Percentiles rank a stretch among this genome's conserved stretches.
phyloP scores from a whole-genome alignment of 2,329 filamentous ascomycete genomes.

The Trematosphaeria pertusa region DNA sequence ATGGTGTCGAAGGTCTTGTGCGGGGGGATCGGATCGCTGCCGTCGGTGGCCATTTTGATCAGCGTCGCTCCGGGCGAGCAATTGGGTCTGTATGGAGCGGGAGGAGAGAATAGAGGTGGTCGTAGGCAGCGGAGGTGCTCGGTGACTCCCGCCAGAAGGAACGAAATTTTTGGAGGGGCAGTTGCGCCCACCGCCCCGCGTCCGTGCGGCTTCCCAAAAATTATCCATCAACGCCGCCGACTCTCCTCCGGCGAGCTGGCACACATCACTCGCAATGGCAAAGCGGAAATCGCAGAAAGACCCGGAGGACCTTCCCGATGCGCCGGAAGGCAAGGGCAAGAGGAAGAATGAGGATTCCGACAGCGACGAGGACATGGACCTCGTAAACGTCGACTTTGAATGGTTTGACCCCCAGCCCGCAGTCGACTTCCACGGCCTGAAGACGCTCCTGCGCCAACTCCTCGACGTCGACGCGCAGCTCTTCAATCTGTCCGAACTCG shows the following conservation, averaged over 20 bases:
- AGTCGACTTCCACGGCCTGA: conserved; percentile 94
- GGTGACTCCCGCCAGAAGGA: conserved; percentile 22
- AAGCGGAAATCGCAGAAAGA: conserved; percentile 45
- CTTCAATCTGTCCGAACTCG: conserved; percentile 85
- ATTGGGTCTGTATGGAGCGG: conserved; percentile 10
- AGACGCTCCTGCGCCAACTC: conserved; percentile 86
- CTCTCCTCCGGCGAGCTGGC: conserved; percentile 8
- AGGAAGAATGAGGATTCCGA: conserved; percentile 43
- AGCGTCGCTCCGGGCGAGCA: conserved; percentile 8
- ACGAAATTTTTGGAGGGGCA: conserved; percentile 32
- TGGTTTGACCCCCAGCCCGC: conserved; percentile 95
- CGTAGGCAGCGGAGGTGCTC: conserved; percentile 14
- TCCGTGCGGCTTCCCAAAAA: conserved; percentile 24
- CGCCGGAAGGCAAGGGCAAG: conserved; percentile 35
- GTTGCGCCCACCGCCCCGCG: conserved; percentile 5
- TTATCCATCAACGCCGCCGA: conserved; percentile 16
- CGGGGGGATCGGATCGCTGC: conserved; percentile 52
- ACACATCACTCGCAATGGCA: conserved; percentile 36
- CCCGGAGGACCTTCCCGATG: conserved; percentile 45
- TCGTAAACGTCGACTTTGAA: conserved; percentile 96
- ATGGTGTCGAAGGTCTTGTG: conserved; percentile 69
- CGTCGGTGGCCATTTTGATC: conserved; percentile 48
- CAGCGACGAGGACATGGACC: conserved; percentile 77
- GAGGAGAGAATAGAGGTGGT: conserved; percentile 10
- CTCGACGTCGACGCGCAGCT: conserved; percentile 86